Evolutionary conservation across 2,329 filamentous ascomycete species (phyloP).

Genomic region (Clonostachys chloroleuca): DNA sequence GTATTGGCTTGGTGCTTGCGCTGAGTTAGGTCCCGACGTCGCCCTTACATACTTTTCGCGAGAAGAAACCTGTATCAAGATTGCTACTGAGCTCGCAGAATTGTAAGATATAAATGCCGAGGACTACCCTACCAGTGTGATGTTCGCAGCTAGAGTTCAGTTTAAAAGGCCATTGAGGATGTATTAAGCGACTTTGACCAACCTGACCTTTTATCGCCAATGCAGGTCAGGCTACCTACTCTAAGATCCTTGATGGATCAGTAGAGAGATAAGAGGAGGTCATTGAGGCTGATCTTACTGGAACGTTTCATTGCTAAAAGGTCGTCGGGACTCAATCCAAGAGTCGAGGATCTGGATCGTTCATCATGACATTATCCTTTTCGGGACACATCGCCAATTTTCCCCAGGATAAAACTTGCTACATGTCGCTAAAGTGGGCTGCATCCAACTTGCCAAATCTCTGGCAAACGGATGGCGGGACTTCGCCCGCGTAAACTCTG

Average conservation of each 20-base stretch:
- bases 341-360: slow-evolving; percentile 51
- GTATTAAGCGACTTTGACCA: slow-evolving; percentile 66
- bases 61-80: slow-evolving; percentile 57
- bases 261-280: slow-evolving; percentile 60
- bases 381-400: slow-evolving; percentile 63
- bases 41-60: slow-evolving; percentile 64
- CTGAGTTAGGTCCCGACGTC: slow-evolving; percentile 62
- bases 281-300: slow-evolving; percentile 52
- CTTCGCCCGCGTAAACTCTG: slow-evolving; percentile 55
- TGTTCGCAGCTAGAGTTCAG: slow-evolving; percentile 36
- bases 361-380: slow-evolving; percentile 63
- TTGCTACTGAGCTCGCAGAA: slow-evolving; percentile 54
- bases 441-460: slow-evolving; percentile 30
- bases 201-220: slow-evolving; percentile 70
- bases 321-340: slow-evolving; percentile 56
- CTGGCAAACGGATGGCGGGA: slow-evolving; percentile 57
- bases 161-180: slow-evolving; percentile 40
- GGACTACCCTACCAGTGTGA: slow-evolving; percentile 37
- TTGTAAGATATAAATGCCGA: slow-evolving; percentile 58
- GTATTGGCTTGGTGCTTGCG: slow-evolving; percentile 60
- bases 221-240: slow-evolving; percentile 58
- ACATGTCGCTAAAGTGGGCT: slow-evolving; percentile 52
- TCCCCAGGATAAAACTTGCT: slow-evolving; percentile 58
- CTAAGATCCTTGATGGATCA: slow-evolving; percentile 60
- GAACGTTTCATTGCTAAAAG: slow-evolving; percentile 61